These are phyloP conservation scores for Backusella parvicylindrica DNA, from an alignment of 192 early-diverging fungal genomes.

Conservation along the genomic window DNA sequence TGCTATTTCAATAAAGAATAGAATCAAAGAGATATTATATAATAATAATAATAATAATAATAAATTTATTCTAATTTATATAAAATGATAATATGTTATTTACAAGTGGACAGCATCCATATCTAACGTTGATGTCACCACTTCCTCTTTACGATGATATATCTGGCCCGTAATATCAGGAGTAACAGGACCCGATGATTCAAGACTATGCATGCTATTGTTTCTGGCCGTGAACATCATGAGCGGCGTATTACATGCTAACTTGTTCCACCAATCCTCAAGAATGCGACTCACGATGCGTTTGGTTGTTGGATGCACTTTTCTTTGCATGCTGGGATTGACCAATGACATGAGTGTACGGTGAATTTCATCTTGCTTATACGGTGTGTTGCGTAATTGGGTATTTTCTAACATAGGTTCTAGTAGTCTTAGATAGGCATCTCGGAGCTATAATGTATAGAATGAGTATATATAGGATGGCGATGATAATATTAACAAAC, in stretches of 20 bases:
- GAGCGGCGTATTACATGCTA: background rate
- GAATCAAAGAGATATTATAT: too few species aligned
- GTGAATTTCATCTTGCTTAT: slow-evolving; percentile 52
- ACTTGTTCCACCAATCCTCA: slow-evolving; percentile 43
- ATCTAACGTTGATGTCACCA: background rate
- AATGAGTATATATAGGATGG: background rate
- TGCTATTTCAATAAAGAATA: too few species aligned
- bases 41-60: too few species aligned
- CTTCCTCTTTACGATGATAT: background rate
- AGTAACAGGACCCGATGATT: background rate
- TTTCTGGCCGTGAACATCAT: background rate
- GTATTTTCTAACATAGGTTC: slow-evolving; percentile 65
- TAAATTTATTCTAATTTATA: too few species aligned
- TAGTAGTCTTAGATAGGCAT: slow-evolving; percentile 66
- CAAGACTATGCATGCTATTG: background rate
- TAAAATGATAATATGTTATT: background rate
- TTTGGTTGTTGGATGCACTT: slow-evolving; percentile 41
- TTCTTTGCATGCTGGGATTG: slow-evolving; percentile 30
- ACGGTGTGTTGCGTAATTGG: slow-evolving; percentile 34
- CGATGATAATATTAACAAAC: background rate
- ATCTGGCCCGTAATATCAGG: background rate
- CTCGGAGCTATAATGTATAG: slow-evolving; percentile 43
- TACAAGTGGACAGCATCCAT: background rate
- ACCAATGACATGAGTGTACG: slow-evolving; percentile 38
- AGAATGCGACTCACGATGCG: slow-evolving; percentile 43